Base-by-base conservation (phyloP, 1,284 basidiomycete species). In the Microstroma glucosiphilum region DNA sequence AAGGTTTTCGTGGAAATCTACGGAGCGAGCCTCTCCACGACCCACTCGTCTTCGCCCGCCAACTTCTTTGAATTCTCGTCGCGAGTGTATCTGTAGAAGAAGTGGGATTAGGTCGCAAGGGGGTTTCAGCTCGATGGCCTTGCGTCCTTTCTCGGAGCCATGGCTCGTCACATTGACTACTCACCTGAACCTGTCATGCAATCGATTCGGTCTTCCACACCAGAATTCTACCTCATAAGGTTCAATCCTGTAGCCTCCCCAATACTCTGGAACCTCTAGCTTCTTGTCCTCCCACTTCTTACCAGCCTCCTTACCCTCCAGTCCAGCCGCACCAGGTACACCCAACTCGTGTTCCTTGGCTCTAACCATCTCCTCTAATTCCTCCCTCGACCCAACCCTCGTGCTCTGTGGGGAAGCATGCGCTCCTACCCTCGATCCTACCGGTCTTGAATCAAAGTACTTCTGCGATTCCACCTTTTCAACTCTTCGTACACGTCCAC, bases 201-300 rank as follows among this genome's bases (percentile, higher is more conserved):
- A 63, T 19, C 77, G 61, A 59, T 71, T 77, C 11, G 66, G 66
- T 21, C 77, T 64, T 40, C 77, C 77, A 21, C 68, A 66, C 77
- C 77, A 79, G 54, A 79, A 79, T 65, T 79, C 77, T 12, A 84
- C 87, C 80, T 80, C 93, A 89, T 85, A 85, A 15, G 96, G 96
- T 7, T 96, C 83, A 46, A 99, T 85, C 70, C 93, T 84, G 87
- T 90, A 96, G 1, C 94, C 94, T 62, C 94, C 94, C 96, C 96
- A 99, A 80, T 90, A 90, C 7, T 90, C 88, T 1, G 94, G 96
- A 55, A 89, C 82, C 0, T 90, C 89, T 9, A 96, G 83, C 23
- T 70, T 59, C 56, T 60, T 65, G 13, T 68, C 64, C 49, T 62
- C 57, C 3, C 66, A 57, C 6, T 11, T 46, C 21, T 67, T 57